Evolutionary conservation across 73 alveolate species (phyloP), one percentile per base, ranked within the genome.

Genomic region (Paraurostyla sp.): DNA sequence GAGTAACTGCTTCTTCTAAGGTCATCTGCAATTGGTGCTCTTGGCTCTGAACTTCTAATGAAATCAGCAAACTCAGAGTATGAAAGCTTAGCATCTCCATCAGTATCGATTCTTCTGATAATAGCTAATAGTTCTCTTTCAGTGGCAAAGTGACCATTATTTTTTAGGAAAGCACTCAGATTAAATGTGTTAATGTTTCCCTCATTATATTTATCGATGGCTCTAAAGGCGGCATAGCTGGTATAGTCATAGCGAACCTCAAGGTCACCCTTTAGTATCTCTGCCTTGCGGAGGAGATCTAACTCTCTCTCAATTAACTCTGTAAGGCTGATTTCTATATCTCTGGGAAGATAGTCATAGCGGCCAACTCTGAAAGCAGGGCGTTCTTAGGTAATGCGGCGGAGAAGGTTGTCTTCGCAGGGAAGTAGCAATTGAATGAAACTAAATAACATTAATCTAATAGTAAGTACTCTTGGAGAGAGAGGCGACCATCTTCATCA

Each of bases 351-450:
- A 33, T 40, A 33, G 49, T 75, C 87, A 27, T 43, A 75, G 41
- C 71, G 6, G 69, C 68, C 9, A 33, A 75, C 87, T 46, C 87
- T 75, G 71, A 41, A 75, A 30, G 71, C 9, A 11, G 49, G 71
- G 3, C 87, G 6, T 25, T 75, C 71, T 13, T 25, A 33, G 6
- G 71, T 49, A 27, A 23, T 33, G 29, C 49, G 3, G 13, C 90
- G 16, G 25, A 88, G 91, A 11, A 29, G 16, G 57, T 75, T 76
- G 63, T 59, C 83, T 38, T 60, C 88, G 33, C 87, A 60, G 22
- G 94, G 94, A 27, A 88, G 94, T 42, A 88, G 45, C 38, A 80
- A 16, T 49, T 80, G 81, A 18, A 29, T 40, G 91, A 88, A 88
- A 41, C 80, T 91, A 35, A 68, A 3, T 62, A n/a, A n/a, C n/a